A percentile compares a stretch with the other conserved stretches of the same genome.
These are phyloP conservation scores for Neurospora hispaniola DNA, from an alignment of 495 filamentous ascomycete genomes.

Conservation along the genomic window DNA sequence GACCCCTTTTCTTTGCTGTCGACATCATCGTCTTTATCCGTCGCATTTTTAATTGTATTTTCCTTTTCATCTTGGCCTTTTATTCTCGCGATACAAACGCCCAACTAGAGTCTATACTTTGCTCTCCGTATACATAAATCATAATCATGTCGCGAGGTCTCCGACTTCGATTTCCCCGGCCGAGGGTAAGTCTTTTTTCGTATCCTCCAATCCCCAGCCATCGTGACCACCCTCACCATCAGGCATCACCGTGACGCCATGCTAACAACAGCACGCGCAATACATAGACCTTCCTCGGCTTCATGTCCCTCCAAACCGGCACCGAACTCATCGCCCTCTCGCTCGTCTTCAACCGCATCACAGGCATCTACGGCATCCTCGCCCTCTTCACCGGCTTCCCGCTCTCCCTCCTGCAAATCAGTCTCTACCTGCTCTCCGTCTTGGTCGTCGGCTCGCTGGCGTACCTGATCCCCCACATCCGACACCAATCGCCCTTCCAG, in stretches of 20 bases:
- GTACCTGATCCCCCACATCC: slow-evolving; percentile 59
- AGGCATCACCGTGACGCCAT: no score
- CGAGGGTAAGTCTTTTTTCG: slow-evolving; percentile 18
- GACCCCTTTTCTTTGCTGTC: background rate
- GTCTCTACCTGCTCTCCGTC: slow-evolving; percentile 79
- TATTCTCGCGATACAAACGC: background rate
- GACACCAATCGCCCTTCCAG: slow-evolving; percentile 55
- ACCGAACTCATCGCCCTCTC: slow-evolving; percentile 70
- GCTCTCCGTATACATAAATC: background rate
- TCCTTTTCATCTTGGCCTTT: background rate
- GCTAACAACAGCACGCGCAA: background rate
- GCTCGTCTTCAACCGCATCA: slow-evolving; percentile 77
- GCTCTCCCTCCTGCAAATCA: slow-evolving; percentile 56
- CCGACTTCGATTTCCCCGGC: slow-evolving; percentile 24
- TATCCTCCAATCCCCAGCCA: background rate
- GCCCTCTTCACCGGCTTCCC: slow-evolving; percentile 63
- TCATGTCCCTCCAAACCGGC: slow-evolving; percentile 77
- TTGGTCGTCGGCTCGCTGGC: slow-evolving; percentile 49
- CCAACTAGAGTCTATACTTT: background rate
- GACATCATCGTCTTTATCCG: background rate
- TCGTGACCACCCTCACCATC: no score
- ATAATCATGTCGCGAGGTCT: background rate
- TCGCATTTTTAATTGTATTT: background rate
- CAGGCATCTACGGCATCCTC: slow-evolving; percentile 79
- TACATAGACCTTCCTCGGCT: slow-evolving; percentile 62